Conservation (phyloP, 164 flowering plant species). For the Protea cynaroides region DNA sequence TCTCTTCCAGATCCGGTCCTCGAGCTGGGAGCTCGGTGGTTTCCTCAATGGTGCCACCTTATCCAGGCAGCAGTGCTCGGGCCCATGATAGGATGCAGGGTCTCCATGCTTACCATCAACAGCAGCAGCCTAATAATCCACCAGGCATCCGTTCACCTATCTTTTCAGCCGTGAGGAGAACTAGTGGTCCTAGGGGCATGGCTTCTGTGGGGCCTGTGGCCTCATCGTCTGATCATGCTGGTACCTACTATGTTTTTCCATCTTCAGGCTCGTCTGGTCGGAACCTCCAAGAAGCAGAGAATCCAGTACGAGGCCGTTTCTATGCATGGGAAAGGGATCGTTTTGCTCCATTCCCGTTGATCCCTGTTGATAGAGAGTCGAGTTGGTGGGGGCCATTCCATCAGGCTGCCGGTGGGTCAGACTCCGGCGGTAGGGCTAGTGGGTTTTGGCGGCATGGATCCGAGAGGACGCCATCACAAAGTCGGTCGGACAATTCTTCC, state of each 20-base stretch:
- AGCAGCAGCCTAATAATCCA: conserved; percentile 7
- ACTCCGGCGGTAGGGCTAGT: conserved; percentile 37
- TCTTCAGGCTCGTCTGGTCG: conserved; percentile 47
- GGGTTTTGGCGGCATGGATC: conserved; percentile 73
- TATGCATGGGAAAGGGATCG: conserved; percentile 80
- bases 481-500: conserved; percentile 37
- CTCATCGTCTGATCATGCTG: conserved; percentile 53
- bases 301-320: conserved; percentile 35
- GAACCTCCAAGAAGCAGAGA: conserved; percentile 57
- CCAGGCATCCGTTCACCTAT: conserved; percentile 9
- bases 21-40: conserved; percentile 15
- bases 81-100: conserved; percentile 16
- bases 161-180: conserved; percentile 8
- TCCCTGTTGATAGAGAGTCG: conserved; percentile 60
- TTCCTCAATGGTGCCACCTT: conserved; percentile 17
- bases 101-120: conserved; percentile 19
- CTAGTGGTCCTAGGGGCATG: conserved; percentile 17
- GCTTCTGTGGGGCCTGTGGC: conserved; percentile 14
- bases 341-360: conserved; percentile 43
- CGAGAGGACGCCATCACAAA: conserved; percentile 64
- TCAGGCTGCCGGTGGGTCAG: conserved; percentile 43
- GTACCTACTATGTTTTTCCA: conserved; percentile 52
- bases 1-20: conserved; percentile 17
- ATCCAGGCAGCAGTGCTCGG: conserved; percentile 16
- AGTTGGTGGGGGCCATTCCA: conserved; percentile 55